Evolutionary conservation across 495 filamentous ascomycete species (phyloP).

Genomic region (Tirmania nivea): DNA sequence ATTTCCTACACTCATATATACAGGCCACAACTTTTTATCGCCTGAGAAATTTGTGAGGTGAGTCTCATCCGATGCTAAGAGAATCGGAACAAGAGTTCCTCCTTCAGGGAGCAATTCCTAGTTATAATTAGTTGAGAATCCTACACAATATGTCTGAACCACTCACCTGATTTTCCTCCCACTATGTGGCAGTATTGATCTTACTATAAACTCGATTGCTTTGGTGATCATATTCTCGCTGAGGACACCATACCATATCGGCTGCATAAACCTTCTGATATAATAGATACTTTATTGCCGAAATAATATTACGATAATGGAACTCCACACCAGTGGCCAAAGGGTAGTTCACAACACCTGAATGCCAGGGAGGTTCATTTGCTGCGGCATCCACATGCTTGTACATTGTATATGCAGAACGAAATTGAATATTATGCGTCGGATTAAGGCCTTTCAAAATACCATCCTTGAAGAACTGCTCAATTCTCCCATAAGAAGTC

Average conservation of each 20-base stretch:
- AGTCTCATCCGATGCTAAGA: slow-evolving; percentile 4
- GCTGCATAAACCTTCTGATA: neutral
- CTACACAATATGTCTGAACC: no score
- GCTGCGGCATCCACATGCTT: neutral
- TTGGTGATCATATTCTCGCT: neutral
- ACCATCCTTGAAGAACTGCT: neutral
- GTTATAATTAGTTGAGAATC: no score
- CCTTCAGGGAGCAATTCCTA: neutral
- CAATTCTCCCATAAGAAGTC: neutral
- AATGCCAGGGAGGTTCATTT: neutral
- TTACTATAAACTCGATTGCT: neutral
- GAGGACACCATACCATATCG: neutral
- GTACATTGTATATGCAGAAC: neutral
- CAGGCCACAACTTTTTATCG: slow-evolving; percentile 5
- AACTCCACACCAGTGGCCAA: neutral
- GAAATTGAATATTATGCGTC: neutral
- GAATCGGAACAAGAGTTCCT: slow-evolving; percentile 1
- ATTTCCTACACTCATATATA: slow-evolving; percentile 11
- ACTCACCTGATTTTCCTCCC: no score
- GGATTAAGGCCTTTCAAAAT: neutral
- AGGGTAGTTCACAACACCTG: neutral
- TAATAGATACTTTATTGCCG: neutral
- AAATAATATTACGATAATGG: neutral
- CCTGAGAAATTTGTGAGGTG: slow-evolving; percentile 7
- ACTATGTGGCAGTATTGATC: neutral